These are phyloP conservation scores for Paxillus involutus DNA, from an alignment of 768 basidiomycete species.

Conservation along the genomic window DNA sequence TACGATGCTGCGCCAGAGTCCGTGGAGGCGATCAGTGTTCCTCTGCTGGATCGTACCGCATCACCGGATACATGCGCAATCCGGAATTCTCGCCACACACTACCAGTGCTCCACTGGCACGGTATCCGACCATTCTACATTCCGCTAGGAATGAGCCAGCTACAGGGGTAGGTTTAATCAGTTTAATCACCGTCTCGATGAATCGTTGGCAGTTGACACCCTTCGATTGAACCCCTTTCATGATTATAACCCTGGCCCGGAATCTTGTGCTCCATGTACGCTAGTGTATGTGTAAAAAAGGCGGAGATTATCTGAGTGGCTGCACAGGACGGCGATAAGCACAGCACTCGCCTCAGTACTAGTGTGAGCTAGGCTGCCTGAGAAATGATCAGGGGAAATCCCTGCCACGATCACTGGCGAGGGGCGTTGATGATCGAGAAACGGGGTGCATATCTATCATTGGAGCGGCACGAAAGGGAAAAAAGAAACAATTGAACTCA, in stretches of 20 bases:
- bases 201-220: too few relatives aligned
- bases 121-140: neutral
- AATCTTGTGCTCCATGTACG: neutral
- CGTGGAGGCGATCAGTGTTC: too few relatives aligned
- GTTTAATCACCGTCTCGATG: neutral
- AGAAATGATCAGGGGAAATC: too few relatives aligned
- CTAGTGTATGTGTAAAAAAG: too few relatives aligned
- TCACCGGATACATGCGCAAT: neutral
- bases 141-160: neutral
- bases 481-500: too few relatives aligned
- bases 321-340: neutral
- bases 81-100: neutral
- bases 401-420: neutral
- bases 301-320: neutral
- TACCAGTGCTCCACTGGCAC: neutral
- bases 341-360: neutral
- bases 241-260: neutral
- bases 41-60: too few relatives aligned
- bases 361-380: neutral
- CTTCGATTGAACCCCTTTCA: too few relatives aligned
- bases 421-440: too few relatives aligned
- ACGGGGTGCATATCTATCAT: too few relatives aligned
- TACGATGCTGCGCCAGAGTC: neutral
- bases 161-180: neutral
- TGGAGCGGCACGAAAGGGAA: too few relatives aligned